Conservation (phyloP, 148 eudicot genomes). For the Rhododendron ferrugineum region DNA sequence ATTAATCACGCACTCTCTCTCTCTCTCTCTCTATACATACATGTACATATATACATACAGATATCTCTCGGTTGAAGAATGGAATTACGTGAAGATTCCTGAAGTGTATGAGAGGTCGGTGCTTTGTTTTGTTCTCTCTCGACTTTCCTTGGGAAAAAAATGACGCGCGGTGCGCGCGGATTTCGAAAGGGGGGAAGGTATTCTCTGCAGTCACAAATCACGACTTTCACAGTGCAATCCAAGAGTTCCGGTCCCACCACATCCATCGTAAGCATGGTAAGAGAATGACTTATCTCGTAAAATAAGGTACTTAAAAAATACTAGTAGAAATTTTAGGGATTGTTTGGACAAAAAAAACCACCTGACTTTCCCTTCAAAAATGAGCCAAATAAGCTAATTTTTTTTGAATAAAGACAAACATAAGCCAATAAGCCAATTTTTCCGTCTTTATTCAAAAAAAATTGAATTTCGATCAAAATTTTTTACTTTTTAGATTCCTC, state of each 20-base stretch:
- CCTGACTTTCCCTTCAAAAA: too few relatives aligned
- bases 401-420: too few relatives aligned
- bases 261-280: too few relatives aligned
- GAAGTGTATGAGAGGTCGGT: not conserved
- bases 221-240: not conserved
- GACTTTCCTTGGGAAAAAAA: not conserved
- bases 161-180: not conserved
- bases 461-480: too few relatives aligned
- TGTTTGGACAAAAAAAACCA: too few relatives aligned
- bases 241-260: not conserved
- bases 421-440: too few relatives aligned
- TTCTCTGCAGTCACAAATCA: not conserved
- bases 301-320: too few relatives aligned
- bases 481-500: too few relatives aligned
- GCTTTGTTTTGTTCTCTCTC: constrained; percentile 1
- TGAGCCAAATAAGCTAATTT: too few relatives aligned
- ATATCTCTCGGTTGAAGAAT: not conserved
- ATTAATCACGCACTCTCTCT: not conserved
- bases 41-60: not conserved
- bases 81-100: not conserved
- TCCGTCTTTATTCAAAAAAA: too few relatives aligned
- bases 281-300: too few relatives aligned
- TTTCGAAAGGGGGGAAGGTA: not conserved
- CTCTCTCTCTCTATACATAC: not conserved
- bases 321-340: too few relatives aligned